Conservation (phyloP, 2,329 filamentous ascomycete species). For the Venturia effusa region DNA sequence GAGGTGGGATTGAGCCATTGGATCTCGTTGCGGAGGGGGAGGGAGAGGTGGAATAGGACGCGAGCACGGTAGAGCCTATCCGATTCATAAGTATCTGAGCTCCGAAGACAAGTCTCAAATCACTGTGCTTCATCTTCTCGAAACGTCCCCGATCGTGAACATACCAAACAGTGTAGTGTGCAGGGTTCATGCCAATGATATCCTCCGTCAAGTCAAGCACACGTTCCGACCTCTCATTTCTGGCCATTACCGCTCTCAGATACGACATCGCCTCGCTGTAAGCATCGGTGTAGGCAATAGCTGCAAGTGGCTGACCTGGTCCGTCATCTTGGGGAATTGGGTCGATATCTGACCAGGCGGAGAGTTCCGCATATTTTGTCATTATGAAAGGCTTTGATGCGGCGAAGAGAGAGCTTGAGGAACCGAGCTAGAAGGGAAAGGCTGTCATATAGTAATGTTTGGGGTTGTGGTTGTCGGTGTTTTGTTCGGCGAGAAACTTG, state of each 20-base stretch:
- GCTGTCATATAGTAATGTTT: not conserved
- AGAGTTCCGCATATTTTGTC: conserved; percentile 50
- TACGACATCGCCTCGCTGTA: conserved; percentile 92
- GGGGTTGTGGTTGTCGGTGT: not conserved
- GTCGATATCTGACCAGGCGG: conserved; percentile 72
- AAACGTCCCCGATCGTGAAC: conserved; percentile 15
- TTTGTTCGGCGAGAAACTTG: too few species aligned
- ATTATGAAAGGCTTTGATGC: conserved; percentile 15
- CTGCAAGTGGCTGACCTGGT: conserved; percentile 63
- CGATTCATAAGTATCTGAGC: not conserved
- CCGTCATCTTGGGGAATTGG: conserved; percentile 80
- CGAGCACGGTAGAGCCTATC: conserved; percentile 72
- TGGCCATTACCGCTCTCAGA: conserved; percentile 84
- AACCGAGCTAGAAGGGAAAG: not conserved
- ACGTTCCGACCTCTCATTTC: conserved; percentile 70
- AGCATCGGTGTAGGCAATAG: conserved; percentile 80
- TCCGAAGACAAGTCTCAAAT: not conserved
- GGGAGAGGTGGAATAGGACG: conserved; percentile 54
- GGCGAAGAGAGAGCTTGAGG: not conserved
- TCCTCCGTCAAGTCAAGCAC: conserved; percentile 74
- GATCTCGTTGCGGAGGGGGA: conserved; percentile 57
- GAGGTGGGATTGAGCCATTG: conserved; percentile 79
- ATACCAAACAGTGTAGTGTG: conserved; percentile 94
- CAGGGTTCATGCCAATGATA: conserved; percentile 86
- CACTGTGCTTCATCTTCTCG: not conserved